These are phyloP conservation scores for Clavispora phyllophila DNA, from an alignment of 805 yeast genomes.

Conservation along the genomic window DNA sequence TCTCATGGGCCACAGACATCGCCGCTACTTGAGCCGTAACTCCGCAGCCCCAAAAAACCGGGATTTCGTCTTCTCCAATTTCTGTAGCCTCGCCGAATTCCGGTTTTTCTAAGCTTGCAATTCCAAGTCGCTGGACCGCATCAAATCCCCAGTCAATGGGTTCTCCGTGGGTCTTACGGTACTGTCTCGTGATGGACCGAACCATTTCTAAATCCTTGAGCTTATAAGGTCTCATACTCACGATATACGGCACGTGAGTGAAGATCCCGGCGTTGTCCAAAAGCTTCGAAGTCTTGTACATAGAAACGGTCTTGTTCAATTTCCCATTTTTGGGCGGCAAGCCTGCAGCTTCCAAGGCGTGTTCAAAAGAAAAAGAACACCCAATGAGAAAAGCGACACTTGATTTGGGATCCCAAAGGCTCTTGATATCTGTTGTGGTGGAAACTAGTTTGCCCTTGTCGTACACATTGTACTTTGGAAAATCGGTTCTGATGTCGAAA, in stretches of 20 bases:
- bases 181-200: constrained; percentile 25
- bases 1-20: constrained; percentile 18
- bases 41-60: constrained; percentile 44
- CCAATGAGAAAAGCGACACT: constrained; percentile 41
- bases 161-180: constrained; percentile 33
- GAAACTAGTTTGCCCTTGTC: constrained; percentile 23
- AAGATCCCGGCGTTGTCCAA: constrained; percentile 27
- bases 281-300: constrained; percentile 7
- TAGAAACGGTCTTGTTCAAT: constrained; percentile 8
- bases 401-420: constrained; percentile 25
- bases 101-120: constrained; percentile 24
- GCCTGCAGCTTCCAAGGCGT: constrained; percentile 25
- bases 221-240: constrained; percentile 39
- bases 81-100: constrained; percentile 33
- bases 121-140: constrained; percentile 31
- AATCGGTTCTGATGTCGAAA: constrained; percentile 28
- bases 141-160: constrained; percentile 40
- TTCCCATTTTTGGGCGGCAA: constrained; percentile 22
- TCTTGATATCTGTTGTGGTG: constrained; percentile 17
- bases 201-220: constrained; percentile 22
- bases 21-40: constrained; percentile 38
- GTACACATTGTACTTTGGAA: constrained; percentile 32
- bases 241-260: constrained; percentile 28
- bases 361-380: constrained; percentile 39
- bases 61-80: constrained; percentile 30